Conservation (phyloP, 2,329 filamentous ascomycete species). For the Colletotrichum brevisporum region DNA sequence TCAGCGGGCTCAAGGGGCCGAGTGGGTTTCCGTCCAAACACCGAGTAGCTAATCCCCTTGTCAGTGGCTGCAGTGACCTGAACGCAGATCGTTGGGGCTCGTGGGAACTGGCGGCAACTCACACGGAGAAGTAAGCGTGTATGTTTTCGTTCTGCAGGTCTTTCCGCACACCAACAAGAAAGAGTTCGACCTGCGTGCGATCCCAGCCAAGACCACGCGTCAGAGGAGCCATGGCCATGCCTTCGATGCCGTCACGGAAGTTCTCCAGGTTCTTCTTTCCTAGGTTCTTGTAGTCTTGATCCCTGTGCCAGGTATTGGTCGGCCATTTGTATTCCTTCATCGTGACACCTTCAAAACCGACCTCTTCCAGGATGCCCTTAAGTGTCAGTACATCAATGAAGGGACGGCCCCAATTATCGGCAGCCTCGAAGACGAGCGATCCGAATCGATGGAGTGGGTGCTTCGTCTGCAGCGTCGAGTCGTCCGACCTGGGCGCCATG, state of each 20-base stretch:
- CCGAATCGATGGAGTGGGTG: not conserved
- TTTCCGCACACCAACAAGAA: not conserved
- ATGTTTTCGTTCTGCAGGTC: not conserved
- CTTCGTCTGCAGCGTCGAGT: not conserved
- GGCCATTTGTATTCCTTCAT: not conserved
- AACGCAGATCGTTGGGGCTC: no score
- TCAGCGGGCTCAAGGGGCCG: no score
- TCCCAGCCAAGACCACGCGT: not conserved
- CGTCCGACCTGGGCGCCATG: not conserved
- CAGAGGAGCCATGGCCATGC: not conserved
- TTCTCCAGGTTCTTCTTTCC: not conserved
- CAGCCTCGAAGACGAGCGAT: not conserved
- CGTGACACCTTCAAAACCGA: not conserved
- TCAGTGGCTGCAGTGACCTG: no score
- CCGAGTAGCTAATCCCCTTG: no score
- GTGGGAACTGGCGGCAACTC: no score
- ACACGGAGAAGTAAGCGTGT: no score
- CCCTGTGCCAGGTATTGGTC: not conserved
- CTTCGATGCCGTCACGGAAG: not conserved
- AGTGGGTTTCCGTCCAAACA: no score
- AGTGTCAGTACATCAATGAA: not conserved
- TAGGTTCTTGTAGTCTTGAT: not conserved
- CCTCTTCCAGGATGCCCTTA: not conserved
- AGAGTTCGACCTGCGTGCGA: not conserved
- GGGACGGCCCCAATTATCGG: not conserved